These are phyloP conservation scores for Acarospora socialis DNA, from an alignment of 2,329 filamentous ascomycete genomes.

Conservation along the genomic window DNA sequence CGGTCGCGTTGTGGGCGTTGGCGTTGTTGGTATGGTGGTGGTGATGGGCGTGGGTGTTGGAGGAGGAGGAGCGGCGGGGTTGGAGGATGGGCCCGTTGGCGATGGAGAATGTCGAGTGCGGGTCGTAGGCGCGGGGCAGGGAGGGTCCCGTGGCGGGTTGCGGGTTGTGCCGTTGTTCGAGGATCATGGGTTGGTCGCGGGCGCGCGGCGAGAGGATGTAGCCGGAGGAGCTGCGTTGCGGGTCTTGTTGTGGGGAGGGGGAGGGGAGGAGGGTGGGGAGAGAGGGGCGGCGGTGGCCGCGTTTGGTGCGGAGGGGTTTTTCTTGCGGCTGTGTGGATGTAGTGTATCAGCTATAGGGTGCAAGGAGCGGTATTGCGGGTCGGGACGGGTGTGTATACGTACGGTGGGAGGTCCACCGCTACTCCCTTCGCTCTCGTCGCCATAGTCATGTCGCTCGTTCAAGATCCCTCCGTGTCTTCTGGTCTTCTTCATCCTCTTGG, in stretches of 20 bases:
- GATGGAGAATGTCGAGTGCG: no score
- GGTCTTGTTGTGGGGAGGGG: not conserved
- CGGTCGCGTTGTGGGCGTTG: conserved; percentile 1
- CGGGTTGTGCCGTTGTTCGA: conserved; percentile 1
- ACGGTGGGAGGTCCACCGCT: conserved; percentile 14
- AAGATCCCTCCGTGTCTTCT: conserved; percentile 25
- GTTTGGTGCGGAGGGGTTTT: conserved; percentile 31
- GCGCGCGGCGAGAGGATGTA: conserved; percentile 1
- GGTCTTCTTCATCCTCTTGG: conserved; percentile 24
- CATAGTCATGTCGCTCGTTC: conserved; percentile 26
- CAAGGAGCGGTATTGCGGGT: not conserved
- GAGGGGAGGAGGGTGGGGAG: conserved; percentile 7
- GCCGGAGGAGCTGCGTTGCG: not conserved
- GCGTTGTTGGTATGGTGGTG: conserved; percentile 4
- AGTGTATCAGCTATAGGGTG: conserved; percentile 1
- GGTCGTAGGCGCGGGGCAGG: no score
- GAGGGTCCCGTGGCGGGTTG: not conserved
- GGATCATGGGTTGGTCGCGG: conserved; percentile 4
- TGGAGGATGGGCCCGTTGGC: no score
- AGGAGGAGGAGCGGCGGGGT: not conserved
- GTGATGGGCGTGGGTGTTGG: conserved; percentile 3
- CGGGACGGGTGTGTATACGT: not conserved
- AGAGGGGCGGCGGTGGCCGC: conserved; percentile 21
- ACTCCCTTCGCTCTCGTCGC: conserved; percentile 15
- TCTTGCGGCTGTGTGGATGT: conserved; percentile 24